Conservation (phyloP, 495 filamentous ascomycete species). For the Cladorrhinum samala region DNA sequence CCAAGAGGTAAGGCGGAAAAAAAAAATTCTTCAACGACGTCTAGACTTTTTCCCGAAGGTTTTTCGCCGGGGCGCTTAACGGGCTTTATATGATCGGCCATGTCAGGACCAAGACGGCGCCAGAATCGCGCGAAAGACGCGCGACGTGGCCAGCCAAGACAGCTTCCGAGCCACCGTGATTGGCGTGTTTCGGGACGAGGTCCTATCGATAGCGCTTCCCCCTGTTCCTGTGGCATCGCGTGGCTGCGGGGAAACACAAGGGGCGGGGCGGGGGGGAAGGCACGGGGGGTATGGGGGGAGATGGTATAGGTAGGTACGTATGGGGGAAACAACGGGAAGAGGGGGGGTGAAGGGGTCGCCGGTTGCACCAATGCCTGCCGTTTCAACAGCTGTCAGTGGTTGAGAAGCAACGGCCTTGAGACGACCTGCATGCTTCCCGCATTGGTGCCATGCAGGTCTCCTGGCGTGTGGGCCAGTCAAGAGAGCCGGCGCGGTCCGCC, state of each 20-base stretch:
- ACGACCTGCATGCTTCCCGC: constrained; percentile 21
- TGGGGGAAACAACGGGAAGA: too few species aligned
- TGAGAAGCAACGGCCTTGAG: constrained; percentile 17
- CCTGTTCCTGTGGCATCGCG: constrained; percentile 3
- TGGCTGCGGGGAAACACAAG: background rate
- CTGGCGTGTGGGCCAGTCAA: constrained; percentile 20
- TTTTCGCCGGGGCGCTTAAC: constrained; percentile 16
- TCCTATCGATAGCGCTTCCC: constrained; percentile 32
- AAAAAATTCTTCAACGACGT: too few species aligned
- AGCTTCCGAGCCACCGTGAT: constrained; percentile 5
- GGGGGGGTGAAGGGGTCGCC: too few species aligned
- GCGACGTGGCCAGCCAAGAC: constrained; percentile 14
- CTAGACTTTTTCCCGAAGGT: constrained; percentile 13
- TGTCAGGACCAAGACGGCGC: constrained; percentile 17
- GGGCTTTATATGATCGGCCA: constrained; percentile 17
- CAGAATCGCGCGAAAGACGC: constrained; percentile 22
- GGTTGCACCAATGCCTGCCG: constrained; percentile 13
- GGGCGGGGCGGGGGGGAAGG: too few species aligned
- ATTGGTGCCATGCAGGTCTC: constrained; percentile 20
- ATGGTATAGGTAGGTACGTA: too few species aligned
- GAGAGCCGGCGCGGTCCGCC: constrained; percentile 24
- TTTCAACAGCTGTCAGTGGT: constrained; percentile 21
- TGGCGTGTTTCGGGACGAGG: constrained; percentile 1
- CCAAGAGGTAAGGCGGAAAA: background rate
- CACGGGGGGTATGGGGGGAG: too few species aligned